These are phyloP conservation scores for Diplodia intermedia DNA, from an alignment of 2,329 filamentous ascomycete species.

Conservation along the genomic window DNA sequence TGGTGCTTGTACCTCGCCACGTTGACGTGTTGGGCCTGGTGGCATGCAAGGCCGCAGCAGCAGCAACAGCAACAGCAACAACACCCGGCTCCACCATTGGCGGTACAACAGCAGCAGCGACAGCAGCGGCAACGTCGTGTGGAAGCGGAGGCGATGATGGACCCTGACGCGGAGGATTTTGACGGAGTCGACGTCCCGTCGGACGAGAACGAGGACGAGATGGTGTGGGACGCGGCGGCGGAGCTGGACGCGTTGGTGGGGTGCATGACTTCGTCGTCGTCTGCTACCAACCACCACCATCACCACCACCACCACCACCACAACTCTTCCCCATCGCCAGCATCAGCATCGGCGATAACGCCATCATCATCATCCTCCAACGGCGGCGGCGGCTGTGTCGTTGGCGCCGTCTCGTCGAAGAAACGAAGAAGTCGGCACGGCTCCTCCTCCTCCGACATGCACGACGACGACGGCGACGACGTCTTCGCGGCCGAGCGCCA, in stretches of 20 bases:
- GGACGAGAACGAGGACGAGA: constrained; percentile 52
- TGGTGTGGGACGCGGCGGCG: constrained; percentile 58
- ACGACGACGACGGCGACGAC: not conserved
- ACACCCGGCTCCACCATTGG: constrained; percentile 11
- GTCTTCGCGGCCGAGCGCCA: not conserved
- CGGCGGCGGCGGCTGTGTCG: no score
- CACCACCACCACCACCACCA: no score
- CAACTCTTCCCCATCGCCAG: not conserved
- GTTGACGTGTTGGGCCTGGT: constrained; percentile 64
- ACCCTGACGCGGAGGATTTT: constrained; percentile 15
- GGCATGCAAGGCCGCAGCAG: constrained; percentile 51
- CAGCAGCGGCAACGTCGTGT: not conserved
- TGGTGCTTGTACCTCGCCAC: constrained; percentile 69
- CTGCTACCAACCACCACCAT: no score
- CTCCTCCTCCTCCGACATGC: no score
- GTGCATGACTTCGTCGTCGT: constrained; percentile 47
- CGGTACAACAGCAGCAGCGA: not conserved
- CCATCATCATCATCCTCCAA: no score
- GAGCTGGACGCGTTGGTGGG: constrained; percentile 58
- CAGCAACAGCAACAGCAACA: not conserved
- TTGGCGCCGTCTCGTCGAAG: no score
- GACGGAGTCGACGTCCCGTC: constrained; percentile 27
- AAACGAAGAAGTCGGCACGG: not conserved
- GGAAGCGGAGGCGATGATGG: not conserved
- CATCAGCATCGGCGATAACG: not conserved